A percentile compares a stretch with the other conserved stretches of the same genome.
phyloP scores from a whole-genome alignment of 805 yeast genomes.

The Zygosaccharomyces gambellarensis region DNA sequence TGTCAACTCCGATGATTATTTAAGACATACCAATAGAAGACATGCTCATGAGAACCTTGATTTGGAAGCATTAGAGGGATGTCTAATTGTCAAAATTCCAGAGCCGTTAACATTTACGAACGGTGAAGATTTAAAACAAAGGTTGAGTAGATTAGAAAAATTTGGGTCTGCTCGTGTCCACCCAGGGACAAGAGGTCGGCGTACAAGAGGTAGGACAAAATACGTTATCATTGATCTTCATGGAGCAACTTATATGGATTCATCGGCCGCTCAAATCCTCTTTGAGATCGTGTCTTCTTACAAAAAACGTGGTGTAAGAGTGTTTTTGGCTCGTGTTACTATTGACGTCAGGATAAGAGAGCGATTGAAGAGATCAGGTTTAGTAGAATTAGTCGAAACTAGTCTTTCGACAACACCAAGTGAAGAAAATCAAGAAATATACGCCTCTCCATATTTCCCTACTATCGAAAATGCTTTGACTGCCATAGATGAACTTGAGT shows the following conservation, averaged over 20 bases:
- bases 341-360: slow-evolving; percentile 42
- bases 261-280: slow-evolving; percentile 73
- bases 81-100: slow-evolving; percentile 73
- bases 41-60: slow-evolving; percentile 9
- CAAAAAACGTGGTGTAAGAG: slow-evolving; percentile 47
- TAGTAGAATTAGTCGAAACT: slow-evolving; percentile 38
- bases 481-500: slow-evolving; percentile 38
- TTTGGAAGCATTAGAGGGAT: slow-evolving; percentile 56
- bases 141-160: slow-evolving; percentile 64
- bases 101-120: slow-evolving; percentile 89
- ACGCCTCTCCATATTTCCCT: slow-evolving; percentile 41
- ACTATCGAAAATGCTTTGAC: slow-evolving; percentile 56
- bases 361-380: slow-evolving; percentile 54
- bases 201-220: slow-evolving; percentile 44
- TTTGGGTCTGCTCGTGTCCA: slow-evolving; percentile 73
- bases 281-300: slow-evolving; percentile 56
- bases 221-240: slow-evolving; percentile 69
- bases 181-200: slow-evolving; percentile 61
- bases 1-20: slow-evolving; percentile 64
- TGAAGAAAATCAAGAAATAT: background rate
- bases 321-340: slow-evolving; percentile 60
- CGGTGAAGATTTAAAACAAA: slow-evolving; percentile 64
- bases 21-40: slow-evolving; percentile 32
- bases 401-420: slow-evolving; percentile 5
- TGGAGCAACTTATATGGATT: slow-evolving; percentile 78